These are phyloP conservation scores for Globisporangium nodosum DNA, from an alignment of 352 stramenopile species.

Conservation along the genomic window DNA sequence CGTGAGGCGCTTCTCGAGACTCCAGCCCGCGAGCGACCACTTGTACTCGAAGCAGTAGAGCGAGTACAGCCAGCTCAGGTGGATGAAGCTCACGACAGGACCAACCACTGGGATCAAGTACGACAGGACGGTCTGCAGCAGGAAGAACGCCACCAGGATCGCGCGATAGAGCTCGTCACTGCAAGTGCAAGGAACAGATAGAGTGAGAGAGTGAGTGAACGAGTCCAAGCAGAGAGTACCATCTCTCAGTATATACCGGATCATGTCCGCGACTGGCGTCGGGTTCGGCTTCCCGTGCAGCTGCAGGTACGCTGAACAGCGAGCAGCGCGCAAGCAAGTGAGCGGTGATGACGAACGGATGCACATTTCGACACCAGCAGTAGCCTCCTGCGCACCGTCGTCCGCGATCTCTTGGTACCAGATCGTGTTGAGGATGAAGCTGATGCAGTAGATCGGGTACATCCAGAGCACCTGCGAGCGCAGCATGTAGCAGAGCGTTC, in stretches of 20 bases:
- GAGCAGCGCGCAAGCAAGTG: background rate
- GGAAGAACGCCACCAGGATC: slow-evolving; percentile 83
- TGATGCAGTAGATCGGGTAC: slow-evolving; percentile 90
- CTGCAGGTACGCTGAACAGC: slow-evolving; percentile 58
- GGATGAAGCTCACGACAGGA: slow-evolving; percentile 73
- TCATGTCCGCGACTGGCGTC: slow-evolving; percentile 79
- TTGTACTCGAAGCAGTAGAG: slow-evolving; percentile 92
- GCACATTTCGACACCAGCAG: background rate
- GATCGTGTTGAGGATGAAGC: slow-evolving; percentile 89
- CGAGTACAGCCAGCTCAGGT: slow-evolving; percentile 85
- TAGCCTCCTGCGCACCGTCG: slow-evolving; percentile 40
- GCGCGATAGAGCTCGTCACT: slow-evolving; percentile 83
- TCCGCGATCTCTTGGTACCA: slow-evolving; percentile 90
- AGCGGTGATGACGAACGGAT: no score
- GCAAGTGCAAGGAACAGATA: background rate
- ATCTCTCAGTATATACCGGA: slow-evolving; percentile 37
- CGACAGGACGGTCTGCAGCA: slow-evolving; percentile 79
- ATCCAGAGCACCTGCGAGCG: slow-evolving; percentile 72
- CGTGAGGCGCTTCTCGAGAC: slow-evolving; percentile 65
- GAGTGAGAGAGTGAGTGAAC: background rate
- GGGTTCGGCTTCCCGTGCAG: slow-evolving; percentile 75
- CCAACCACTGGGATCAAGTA: slow-evolving; percentile 78
- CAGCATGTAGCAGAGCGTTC: background rate
- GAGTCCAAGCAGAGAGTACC: background rate
- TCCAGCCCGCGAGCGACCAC: slow-evolving; percentile 84